These are phyloP conservation scores for Metschnikowia cubensis DNA, from an alignment of 805 yeast genomes.

Conservation along the genomic window DNA sequence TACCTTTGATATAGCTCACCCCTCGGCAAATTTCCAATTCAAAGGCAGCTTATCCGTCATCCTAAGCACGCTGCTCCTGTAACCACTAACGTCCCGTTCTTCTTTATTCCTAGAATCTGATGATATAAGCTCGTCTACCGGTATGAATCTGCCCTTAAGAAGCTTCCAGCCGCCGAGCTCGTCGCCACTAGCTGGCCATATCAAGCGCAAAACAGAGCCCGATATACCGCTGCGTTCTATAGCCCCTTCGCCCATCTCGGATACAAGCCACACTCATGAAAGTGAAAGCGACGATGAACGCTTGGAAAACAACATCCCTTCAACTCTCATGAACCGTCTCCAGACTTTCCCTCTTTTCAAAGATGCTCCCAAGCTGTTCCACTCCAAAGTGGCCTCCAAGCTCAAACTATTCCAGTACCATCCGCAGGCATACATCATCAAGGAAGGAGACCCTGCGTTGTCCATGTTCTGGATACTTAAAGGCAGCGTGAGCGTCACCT, in stretches of 20 bases:
- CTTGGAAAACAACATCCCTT: conserved; percentile 33
- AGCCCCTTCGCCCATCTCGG: conserved; percentile 4
- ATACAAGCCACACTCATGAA: background rate
- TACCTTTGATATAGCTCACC: too few species aligned
- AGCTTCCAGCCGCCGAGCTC: conserved; percentile 19
- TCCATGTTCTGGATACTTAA: conserved; percentile 79
- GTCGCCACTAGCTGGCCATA: conserved; percentile 15
- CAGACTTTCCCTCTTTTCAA: conserved; percentile 61
- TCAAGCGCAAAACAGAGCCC: background rate
- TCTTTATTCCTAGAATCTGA: background rate
- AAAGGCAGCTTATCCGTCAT: background rate
- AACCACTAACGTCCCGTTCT: background rate
- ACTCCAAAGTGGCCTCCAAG: conserved; percentile 53
- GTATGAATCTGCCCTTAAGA: conserved; percentile 10
- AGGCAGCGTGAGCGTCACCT: conserved; percentile 73
- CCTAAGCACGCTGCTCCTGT: background rate
- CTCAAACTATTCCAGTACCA: conserved; percentile 57
- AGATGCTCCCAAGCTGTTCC: conserved; percentile 64
- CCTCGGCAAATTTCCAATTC: background rate
- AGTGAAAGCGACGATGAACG: conserved; percentile 11
- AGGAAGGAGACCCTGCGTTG: conserved; percentile 67
- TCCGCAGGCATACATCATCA: conserved; percentile 67
- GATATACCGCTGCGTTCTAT: background rate
- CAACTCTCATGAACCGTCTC: conserved; percentile 50
- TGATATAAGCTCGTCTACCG: background rate